These are phyloP conservation scores for Neobulgaria alba DNA, from an alignment of 2,329 filamentous ascomycete genomes.

Conservation along the genomic window DNA sequence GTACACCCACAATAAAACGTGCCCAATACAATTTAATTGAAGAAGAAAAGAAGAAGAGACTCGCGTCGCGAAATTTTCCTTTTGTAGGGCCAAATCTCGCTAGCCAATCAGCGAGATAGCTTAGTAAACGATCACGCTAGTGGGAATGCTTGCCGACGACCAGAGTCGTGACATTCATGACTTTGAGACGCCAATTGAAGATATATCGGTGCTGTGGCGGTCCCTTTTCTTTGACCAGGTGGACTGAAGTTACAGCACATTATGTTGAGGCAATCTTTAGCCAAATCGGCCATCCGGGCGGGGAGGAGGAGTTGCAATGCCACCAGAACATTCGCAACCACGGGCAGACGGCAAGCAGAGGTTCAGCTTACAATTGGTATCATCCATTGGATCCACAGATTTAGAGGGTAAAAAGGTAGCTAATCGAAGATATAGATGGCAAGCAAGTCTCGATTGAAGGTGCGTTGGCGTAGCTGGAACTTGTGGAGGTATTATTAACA, in stretches of 20 bases:
- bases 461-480: conserved; percentile 34
- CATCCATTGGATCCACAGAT: conserved; percentile 30
- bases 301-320: conserved; percentile 49
- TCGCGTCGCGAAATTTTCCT: conserved; percentile 15
- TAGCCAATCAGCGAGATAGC: conserved; percentile 18
- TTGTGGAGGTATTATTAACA: conserved; percentile 30
- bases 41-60: conserved; percentile 30
- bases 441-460: conserved; percentile 98
- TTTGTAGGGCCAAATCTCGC: conserved; percentile 8
- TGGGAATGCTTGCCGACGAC: conserved; percentile 10
- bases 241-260: conserved; percentile 48
- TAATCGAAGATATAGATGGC: conserved; percentile 56
- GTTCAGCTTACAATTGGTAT: conserved; percentile 93
- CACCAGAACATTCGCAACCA: conserved; percentile 75
- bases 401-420: conserved; percentile 21
- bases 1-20: conserved; percentile 66
- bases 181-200: conserved; percentile 13
- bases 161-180: conserved; percentile 13
- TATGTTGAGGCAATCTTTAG: conserved; percentile 61
- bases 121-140: conserved; percentile 19
- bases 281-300: conserved; percentile 60
- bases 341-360: conserved; percentile 71
- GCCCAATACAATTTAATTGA: conserved; percentile 50
- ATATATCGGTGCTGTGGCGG: conserved; percentile 5
- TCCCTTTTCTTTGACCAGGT: conserved; percentile 30